Evolutionary conservation across 345 rosid genomes (phyloP).

Genomic region (Acer saccharum): DNA sequence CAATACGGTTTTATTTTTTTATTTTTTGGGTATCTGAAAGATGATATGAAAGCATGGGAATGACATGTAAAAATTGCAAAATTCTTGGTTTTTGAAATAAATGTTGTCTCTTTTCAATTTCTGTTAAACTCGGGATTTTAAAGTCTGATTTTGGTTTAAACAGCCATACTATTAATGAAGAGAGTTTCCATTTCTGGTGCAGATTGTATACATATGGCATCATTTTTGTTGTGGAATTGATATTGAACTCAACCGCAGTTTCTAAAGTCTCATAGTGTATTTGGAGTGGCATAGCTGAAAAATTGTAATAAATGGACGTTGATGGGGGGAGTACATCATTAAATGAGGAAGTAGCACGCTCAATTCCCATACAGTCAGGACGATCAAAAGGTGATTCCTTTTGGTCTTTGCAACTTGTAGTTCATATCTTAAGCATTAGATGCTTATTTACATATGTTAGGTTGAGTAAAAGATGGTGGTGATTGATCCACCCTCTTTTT

Average conservation of each 20-base stretch:
- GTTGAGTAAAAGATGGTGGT: conserved; percentile 5
- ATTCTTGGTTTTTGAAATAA: background rate
- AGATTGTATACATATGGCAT: background rate
- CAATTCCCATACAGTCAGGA: conserved; percentile 35
- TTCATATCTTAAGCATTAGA: background rate
- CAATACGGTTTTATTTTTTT: background rate
- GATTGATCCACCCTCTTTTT: background rate
- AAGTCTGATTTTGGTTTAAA: background rate
- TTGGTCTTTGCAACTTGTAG: background rate
- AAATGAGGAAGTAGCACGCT: conserved; percentile 26
- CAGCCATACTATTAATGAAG: background rate
- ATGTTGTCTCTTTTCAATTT: background rate
- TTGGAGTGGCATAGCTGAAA: background rate
- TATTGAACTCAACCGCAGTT: conserved; percentile 9
- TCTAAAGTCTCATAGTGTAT: conserved; percentile 20
- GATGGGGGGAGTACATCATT: conserved; percentile 34
- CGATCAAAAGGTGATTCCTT: conserved; percentile 40
- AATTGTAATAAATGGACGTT: conserved; percentile 39
- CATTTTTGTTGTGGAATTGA: background rate
- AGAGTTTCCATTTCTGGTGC: background rate
- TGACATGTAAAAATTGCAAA: too few species aligned
- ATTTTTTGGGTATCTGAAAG: too few species aligned
- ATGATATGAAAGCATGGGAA: too few species aligned
- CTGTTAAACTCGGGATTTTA: background rate
- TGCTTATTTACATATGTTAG: too few species aligned